Conservation (phyloP, 176 grass and related monocot genomes). For the Leersia perrieri region DNA sequence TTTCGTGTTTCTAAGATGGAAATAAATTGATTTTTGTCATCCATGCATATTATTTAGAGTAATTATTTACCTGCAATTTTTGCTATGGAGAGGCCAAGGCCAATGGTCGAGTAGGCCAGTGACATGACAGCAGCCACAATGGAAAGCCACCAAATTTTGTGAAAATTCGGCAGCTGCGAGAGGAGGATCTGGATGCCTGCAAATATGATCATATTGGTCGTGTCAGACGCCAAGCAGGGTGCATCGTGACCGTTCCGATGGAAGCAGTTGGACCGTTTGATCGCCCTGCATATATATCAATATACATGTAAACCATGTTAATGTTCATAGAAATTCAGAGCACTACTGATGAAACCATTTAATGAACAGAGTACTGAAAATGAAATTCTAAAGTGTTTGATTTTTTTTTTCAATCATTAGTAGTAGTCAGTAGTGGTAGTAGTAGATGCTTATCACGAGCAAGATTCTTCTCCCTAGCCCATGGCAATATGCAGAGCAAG, state of each 20-base stretch:
- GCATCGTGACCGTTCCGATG: slow-evolving; percentile 53
- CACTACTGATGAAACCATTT: background rate
- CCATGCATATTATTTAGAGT: background rate
- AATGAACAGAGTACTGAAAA: background rate
- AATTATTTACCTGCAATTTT: slow-evolving; percentile 65
- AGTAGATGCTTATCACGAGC: background rate
- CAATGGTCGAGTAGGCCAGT: slow-evolving; percentile 68
- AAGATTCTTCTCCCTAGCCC: background rate
- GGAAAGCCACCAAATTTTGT: slow-evolving; percentile 92
- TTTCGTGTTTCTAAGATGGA: no score
- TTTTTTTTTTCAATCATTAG: background rate
- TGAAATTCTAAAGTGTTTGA: background rate
- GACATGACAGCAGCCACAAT: slow-evolving; percentile 91
- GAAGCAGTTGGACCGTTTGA: slow-evolving; percentile 78
- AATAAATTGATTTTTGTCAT: background rate
- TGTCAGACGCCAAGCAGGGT: slow-evolving; percentile 40
- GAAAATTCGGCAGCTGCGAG: slow-evolving; percentile 88
- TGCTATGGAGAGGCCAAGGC: slow-evolving; percentile 81
- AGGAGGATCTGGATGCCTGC: slow-evolving; percentile 66
- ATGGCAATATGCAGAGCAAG: slow-evolving; percentile 11
- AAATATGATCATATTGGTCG: slow-evolving; percentile 74
- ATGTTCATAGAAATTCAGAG: background rate
- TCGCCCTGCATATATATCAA: slow-evolving; percentile 42
- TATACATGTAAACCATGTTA: background rate
- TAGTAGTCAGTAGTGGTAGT: no score